Percentiles rank a stretch among this genome's conserved stretches.
Evolutionary conservation across 2,329 filamentous ascomycete genomes (phyloP).

Genomic region (Pseudocercospora crystallina): DNA sequence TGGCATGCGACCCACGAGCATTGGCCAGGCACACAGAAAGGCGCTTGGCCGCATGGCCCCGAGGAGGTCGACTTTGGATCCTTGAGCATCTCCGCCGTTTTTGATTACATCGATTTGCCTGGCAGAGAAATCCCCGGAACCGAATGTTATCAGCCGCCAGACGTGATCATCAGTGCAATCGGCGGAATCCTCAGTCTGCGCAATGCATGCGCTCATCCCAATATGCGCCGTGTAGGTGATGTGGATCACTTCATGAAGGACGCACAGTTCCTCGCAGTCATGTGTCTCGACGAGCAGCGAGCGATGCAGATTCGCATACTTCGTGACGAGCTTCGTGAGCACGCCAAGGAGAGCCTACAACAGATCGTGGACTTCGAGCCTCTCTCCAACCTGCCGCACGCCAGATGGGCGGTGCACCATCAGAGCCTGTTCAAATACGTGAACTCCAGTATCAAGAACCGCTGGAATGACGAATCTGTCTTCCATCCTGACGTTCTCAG

Average conservation of each 20-base stretch:
- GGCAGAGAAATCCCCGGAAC: too few relatives aligned
- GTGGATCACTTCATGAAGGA: not conserved
- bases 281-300: not conserved
- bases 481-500: too few relatives aligned
- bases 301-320: not conserved
- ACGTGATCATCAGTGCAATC: not conserved
- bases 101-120: too few relatives aligned
- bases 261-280: not conserved
- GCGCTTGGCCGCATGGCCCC: too few relatives aligned
- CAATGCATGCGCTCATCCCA: not conserved
- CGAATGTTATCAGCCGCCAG: not conserved
- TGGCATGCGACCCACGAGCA: too few relatives aligned
- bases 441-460: too few relatives aligned
- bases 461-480: too few relatives aligned
- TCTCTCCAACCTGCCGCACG: not conserved
- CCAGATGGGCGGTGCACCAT: slow-evolving; percentile 1
- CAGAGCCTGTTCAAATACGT: not conserved
- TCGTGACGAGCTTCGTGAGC: not conserved
- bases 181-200: not conserved
- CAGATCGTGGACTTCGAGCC: not conserved
- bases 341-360: not conserved
- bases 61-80: too few relatives aligned
- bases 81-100: too few relatives aligned
- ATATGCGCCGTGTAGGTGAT: not conserved
- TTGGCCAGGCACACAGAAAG: too few relatives aligned